phyloP scores from a whole-genome alignment of 257 asterid genomes.

The Haberlea rhodopensis region DNA sequence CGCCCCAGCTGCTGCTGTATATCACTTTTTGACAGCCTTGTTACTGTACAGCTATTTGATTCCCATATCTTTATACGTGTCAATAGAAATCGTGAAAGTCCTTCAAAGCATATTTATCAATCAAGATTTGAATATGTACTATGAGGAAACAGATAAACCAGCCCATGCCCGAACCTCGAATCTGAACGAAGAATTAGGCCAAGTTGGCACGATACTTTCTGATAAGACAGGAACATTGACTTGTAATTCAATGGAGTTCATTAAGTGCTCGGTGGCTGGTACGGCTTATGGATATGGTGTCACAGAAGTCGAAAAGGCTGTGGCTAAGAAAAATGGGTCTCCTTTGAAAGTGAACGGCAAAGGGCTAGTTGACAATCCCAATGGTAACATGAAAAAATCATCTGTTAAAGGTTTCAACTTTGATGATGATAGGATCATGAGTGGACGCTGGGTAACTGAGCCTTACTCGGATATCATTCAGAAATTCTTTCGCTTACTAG shows the following conservation, averaged over 20 bases:
- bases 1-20: conserved; percentile 69
- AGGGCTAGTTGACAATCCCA: conserved; percentile 26
- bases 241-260: conserved; percentile 92
- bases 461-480: conserved; percentile 51
- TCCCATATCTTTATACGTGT: conserved; percentile 85
- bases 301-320: conserved; percentile 84
- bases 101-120: conserved; percentile 88
- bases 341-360: conserved; percentile 45
- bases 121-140: conserved; percentile 70
- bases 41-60: conserved; percentile 76
- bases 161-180: conserved; percentile 92
- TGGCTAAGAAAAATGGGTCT: conserved; percentile 78
- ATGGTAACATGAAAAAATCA: conserved; percentile 32
- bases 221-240: conserved; percentile 95
- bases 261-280: conserved; percentile 87
- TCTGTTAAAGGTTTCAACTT: conserved; percentile 79
- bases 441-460: conserved; percentile 72
- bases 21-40: conserved; percentile 72
- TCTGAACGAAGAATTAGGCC: conserved; percentile 88
- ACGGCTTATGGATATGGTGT: conserved; percentile 75
- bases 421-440: conserved; percentile 63
- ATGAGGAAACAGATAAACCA: conserved; percentile 86
- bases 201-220: conserved; percentile 82
- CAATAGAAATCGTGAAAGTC: conserved; percentile 84
- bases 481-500: conserved; percentile 69